Evolutionary conservation across 345 rosid species (phyloP).

Genomic region (Syzygium jambos): DNA sequence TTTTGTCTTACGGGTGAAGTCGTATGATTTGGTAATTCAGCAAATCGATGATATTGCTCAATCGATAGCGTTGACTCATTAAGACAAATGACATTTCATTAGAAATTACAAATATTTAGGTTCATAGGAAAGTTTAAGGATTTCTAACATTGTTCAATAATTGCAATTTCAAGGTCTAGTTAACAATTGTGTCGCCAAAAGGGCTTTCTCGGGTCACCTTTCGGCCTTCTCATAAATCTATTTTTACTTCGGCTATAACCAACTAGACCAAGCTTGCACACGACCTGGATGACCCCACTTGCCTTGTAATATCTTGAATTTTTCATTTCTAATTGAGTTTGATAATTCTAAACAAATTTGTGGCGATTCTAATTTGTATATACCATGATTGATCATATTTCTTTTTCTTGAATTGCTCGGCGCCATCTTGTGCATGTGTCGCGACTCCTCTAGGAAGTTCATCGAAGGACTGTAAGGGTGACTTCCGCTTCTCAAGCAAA

Average conservation of each 20-base stretch:
- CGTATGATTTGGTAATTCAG: too few relatives aligned
- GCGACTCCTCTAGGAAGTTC: not conserved
- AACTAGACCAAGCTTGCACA: not conserved
- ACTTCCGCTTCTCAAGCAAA: not conserved
- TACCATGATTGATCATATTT: not conserved
- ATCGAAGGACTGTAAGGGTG: not conserved
- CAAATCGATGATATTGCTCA: too few relatives aligned
- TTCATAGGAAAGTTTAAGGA: not conserved
- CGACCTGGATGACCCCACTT: not conserved
- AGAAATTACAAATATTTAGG: not conserved
- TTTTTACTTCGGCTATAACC: not conserved
- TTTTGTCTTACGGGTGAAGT: too few relatives aligned
- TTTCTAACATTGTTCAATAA: not conserved
- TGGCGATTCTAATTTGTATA: conserved; percentile 28
- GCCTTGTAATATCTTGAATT: not conserved
- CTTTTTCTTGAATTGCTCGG: not conserved
- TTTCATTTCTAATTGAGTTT: not conserved
- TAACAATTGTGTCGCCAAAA: not conserved
- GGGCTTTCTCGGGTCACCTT: not conserved
- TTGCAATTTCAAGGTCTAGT: not conserved
- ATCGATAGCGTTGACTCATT: not conserved
- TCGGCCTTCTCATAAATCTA: not conserved
- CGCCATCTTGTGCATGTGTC: not conserved
- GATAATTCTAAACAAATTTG: not conserved
- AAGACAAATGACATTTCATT: not conserved